Base-by-base conservation (phyloP, 192 early-diverging fungal genomes). In the Coemansia sp. region DNA sequence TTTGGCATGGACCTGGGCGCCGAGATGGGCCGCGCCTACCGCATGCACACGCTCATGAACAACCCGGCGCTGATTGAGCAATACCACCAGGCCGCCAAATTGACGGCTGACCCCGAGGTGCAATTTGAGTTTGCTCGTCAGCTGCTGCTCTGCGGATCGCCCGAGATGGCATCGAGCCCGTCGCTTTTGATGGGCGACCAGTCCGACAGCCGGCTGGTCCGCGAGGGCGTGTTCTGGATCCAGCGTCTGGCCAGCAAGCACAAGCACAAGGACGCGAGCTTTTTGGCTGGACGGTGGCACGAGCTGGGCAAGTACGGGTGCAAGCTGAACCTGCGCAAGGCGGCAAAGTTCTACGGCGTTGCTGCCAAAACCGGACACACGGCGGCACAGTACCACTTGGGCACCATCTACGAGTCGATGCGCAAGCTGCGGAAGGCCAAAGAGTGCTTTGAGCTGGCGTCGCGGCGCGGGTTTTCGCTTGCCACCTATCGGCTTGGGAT, bases 121-220 rank as follows among this genome's bases (percentile, higher is more conserved):
- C 90, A 93, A 72, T 70, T 89, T 45, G 85, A 86, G 29, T 93
- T 89, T 81, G 88, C 87, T 22, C 85, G 86, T 47, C 71, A 73
- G 50, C 67, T 80, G 32, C 64, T 80, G 21, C 65, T 78, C 10
- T 78, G 75, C 22, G 75, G 75, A 3, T 72, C 75, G 24, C 40
- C 69, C 18, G 75, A 78, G 14, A 60, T 78, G 58, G 75, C 75
- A 5, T 67, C 64, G 31, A 47, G 67, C 8, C 16, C 56, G 4
- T 19, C 35, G 43, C 55, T 70, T 16, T 49, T 73, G 22, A 53
- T 51, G 53, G 29, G 54, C 48, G 40, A 54, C 3, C 46, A 60
- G 7, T 29, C 77, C 1, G 71, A 80, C 7, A 67, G 71, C 65
- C 53, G 49, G 38, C 30, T 80, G 32, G 71, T 80, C 11, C 71